Base-by-base conservation (phyloP, 2,329 filamentous ascomycete species). In the Exophiala lecanii-corni region DNA sequence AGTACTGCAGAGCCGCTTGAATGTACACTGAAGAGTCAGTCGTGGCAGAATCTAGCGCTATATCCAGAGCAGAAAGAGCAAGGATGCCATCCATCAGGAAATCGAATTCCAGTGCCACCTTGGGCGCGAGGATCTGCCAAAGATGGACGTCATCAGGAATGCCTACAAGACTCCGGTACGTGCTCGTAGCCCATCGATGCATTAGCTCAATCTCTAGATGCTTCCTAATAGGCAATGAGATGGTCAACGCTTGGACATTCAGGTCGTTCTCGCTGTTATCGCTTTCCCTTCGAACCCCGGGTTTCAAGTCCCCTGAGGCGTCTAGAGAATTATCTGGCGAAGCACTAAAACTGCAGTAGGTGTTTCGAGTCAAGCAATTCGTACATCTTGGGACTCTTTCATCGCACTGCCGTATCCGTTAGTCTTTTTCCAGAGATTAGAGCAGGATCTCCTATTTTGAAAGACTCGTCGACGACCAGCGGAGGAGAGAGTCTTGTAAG, bases 341-440 rank as follows among this genome's bases (percentile, higher is more conserved):
- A 6, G 23, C 23, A 26, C 23, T 26, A 26, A 7, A 26, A 12
- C 20, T 45, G 16, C 42, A 45, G 13, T 35, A 40, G 19, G 39
- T 39, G 30, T 34, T 31, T 18, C 36, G 36, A 12, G 30, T 45
- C 26, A 39, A 39, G 36, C 39, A 45, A 30, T 45, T 45, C 31
- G 36, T 45, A n/a, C 36, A 39, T 34, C 12, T 20, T 40, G 36
- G 15, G 12, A 12, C 12, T 12, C 12, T 6, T 12, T 26, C 23
- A 26, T 26, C 23, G 23, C 23, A 26, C 23, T 26, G 12, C 23
- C 12, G n/a, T n/a, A n/a, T n/a, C n/a, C n/a, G n/a, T n/a, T n/a
- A n/a, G n/a, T n/a, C n/a, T n/a, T n/a, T n/a, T n/a, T n/a, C n/a
- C n/a, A n/a, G n/a, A n/a, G n/a, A n/a, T n/a, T n/a, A n/a, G n/a